These are phyloP conservation scores for Xylaria sp. DNA, from an alignment of 2,329 filamentous ascomycete species.

Conservation along the genomic window DNA sequence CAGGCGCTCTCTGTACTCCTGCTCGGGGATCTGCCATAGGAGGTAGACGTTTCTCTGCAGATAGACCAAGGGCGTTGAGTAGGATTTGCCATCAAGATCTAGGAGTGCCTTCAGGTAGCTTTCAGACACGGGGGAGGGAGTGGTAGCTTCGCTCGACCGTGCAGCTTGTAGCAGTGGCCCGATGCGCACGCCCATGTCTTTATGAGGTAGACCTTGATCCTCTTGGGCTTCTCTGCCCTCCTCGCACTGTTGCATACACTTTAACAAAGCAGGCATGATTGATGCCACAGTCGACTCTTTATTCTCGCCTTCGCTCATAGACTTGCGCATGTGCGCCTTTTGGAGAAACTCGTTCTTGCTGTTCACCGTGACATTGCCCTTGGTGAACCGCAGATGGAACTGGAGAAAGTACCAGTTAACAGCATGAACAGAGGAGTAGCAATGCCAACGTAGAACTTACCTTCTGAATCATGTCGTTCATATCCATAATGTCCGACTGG, in stretches of 20 bases:
- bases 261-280: slow-evolving; percentile 13
- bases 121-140: slow-evolving; percentile 5
- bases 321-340: slow-evolving; percentile 22
- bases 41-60: slow-evolving; percentile 24
- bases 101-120: slow-evolving; percentile 22
- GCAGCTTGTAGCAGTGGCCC: slow-evolving; percentile 11
- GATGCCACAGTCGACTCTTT: slow-evolving; percentile 5
- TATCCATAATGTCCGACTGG: slow-evolving; percentile 63
- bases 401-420: slow-evolving; percentile 29
- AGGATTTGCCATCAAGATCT: slow-evolving; percentile 19
- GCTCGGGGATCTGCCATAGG: slow-evolving; percentile 25
- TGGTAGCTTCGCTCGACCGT: background rate
- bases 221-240: slow-evolving; percentile 3
- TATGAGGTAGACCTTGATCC: background rate
- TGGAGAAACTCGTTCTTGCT: slow-evolving; percentile 80
- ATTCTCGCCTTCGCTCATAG: background rate
- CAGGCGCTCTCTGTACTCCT: slow-evolving; percentile 13
- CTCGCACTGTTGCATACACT: slow-evolving; percentile 16
- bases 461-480: slow-evolving; percentile 64
- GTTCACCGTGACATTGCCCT: slow-evolving; percentile 79
- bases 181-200: slow-evolving; percentile 11
- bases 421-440: background rate
- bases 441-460: slow-evolving; percentile 39
- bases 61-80: slow-evolving; percentile 10
- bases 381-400: slow-evolving; percentile 85